Conservation (phyloP, 331 rosid species). For the Malus hybrid region DNA sequence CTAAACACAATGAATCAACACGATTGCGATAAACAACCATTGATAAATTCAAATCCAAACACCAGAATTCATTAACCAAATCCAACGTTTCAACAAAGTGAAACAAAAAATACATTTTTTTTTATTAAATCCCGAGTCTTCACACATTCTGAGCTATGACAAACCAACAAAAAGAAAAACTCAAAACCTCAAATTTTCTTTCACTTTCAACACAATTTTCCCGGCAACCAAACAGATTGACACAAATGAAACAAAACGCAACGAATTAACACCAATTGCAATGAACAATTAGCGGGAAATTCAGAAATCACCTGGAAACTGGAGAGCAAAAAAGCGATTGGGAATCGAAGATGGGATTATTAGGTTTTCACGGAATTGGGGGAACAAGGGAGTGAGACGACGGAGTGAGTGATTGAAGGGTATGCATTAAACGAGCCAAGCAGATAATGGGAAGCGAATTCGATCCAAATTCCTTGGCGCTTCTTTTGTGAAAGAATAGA, state of each 20-base stretch:
- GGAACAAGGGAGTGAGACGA: not conserved
- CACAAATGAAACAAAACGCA: not conserved
- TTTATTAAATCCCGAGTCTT: not conserved
- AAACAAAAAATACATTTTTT: too few relatives aligned
- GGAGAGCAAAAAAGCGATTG: not conserved
- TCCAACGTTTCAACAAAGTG: not conserved
- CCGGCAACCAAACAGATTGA: not conserved
- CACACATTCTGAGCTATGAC: too few relatives aligned
- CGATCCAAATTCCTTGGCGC: conserved; percentile 61
- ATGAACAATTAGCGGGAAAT: not conserved
- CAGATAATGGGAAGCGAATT: conserved; percentile 20
- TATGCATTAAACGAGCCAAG: not conserved
- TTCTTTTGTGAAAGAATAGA: conserved; percentile 16
- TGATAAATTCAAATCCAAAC: too few relatives aligned
- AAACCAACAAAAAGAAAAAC: too few relatives aligned
- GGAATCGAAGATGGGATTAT: not conserved
- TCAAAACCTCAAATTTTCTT: not conserved
- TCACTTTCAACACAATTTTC: not conserved
- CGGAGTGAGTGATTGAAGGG: conserved; percentile 1
- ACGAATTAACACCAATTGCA: not conserved
- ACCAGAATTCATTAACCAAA: not conserved
- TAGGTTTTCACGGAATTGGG: not conserved
- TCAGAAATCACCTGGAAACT: not conserved
- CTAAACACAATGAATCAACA: not conserved
- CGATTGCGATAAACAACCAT: not conserved